A percentile compares a stretch with the other conserved stretches of the same genome.
These are phyloP conservation scores for Colletotrichum cuscutae DNA, from an alignment of 2,329 filamentous ascomycete species.

Conservation along the genomic window DNA sequence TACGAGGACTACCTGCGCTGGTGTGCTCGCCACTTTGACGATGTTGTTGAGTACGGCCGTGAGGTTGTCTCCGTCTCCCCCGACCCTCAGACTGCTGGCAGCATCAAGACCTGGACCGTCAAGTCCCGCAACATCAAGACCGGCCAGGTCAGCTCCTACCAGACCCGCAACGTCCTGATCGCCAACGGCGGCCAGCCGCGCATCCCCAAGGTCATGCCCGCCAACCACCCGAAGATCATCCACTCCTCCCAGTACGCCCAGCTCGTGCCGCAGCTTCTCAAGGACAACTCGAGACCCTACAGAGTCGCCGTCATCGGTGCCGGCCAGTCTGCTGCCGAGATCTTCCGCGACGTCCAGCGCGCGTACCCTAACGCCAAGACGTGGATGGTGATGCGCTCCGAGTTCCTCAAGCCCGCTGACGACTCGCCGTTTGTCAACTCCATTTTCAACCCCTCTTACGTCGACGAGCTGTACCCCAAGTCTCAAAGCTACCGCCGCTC, in stretches of 20 bases:
- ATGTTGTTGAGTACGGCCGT: slow-evolving; percentile 77
- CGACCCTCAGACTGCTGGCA: slow-evolving; percentile 46
- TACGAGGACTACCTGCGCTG: slow-evolving; percentile 97
- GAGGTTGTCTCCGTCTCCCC: slow-evolving; percentile 80
- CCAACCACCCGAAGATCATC: slow-evolving; percentile 77
- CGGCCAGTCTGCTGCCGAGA: slow-evolving; percentile 94
- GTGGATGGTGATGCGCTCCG: slow-evolving; percentile 81
- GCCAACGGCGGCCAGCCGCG: slow-evolving; percentile 71
- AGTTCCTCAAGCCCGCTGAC: slow-evolving; percentile 89
- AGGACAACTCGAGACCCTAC: slow-evolving; percentile 66
- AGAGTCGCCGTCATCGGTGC: slow-evolving; percentile 87
- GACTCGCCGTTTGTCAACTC: slow-evolving; percentile 98
- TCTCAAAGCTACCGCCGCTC: slow-evolving; percentile 69
- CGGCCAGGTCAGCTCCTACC: slow-evolving; percentile 61
- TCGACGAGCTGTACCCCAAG: slow-evolving; percentile 80
- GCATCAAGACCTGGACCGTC: slow-evolving; percentile 75
- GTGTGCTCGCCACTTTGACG: slow-evolving; percentile 85
- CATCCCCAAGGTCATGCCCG: slow-evolving; percentile 76
- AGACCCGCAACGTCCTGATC: slow-evolving; percentile 73
- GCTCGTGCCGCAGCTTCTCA: slow-evolving; percentile 68
- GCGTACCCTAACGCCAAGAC: slow-evolving; percentile 86
- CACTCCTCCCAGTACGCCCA: slow-evolving; percentile 90
- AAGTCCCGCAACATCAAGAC: slow-evolving; percentile 71
- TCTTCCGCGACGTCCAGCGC: slow-evolving; percentile 87
- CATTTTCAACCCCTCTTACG: slow-evolving; percentile 86